phyloP scores from a whole-genome alignment of 2,329 filamentous ascomycete genomes.

The Neurospora sp. region DNA sequence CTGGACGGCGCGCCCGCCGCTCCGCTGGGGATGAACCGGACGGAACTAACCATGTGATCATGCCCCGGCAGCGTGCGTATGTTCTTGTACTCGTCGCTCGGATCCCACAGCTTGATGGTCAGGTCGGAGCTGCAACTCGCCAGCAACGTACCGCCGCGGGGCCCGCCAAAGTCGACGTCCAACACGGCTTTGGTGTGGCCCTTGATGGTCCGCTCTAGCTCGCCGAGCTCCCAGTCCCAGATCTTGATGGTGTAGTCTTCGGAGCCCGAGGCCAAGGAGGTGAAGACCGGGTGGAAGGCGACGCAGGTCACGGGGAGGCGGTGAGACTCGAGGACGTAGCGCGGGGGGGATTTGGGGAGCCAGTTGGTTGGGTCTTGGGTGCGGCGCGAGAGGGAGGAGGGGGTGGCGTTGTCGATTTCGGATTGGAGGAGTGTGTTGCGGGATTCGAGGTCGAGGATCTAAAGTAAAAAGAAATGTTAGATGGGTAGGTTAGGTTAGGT shows the following conservation, averaged over 20 bases:
- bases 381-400: slow-evolving; percentile 46
- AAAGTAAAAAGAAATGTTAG: background rate
- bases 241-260: slow-evolving; percentile 91
- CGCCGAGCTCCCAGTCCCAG: slow-evolving; percentile 90
- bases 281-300: slow-evolving; percentile 84
- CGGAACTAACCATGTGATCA: slow-evolving; percentile 78
- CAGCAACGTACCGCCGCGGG: slow-evolving; percentile 64
- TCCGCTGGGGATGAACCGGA: slow-evolving; percentile 77
- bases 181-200: slow-evolving; percentile 80
- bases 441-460: slow-evolving; percentile 89
- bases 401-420: slow-evolving; percentile 76
- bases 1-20: slow-evolving; percentile 59
- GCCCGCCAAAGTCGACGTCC: slow-evolving; percentile 82
- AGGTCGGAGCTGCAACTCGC: slow-evolving; percentile 75
- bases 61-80: slow-evolving; percentile 82
- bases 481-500: background rate
- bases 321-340: slow-evolving; percentile 74
- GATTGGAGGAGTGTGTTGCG: slow-evolving; percentile 61
- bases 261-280: slow-evolving; percentile 76
- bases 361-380: slow-evolving; percentile 80
- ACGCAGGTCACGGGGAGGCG: slow-evolving; percentile 71
- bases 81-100: slow-evolving; percentile 83
- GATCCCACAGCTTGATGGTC: slow-evolving; percentile 90
- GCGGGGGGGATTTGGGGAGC: slow-evolving; percentile 69
- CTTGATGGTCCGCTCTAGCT: slow-evolving; percentile 79